phyloP scores from a whole-genome alignment of 73 alveolate genomes.

The Durusdinium trenchii region DNA sequence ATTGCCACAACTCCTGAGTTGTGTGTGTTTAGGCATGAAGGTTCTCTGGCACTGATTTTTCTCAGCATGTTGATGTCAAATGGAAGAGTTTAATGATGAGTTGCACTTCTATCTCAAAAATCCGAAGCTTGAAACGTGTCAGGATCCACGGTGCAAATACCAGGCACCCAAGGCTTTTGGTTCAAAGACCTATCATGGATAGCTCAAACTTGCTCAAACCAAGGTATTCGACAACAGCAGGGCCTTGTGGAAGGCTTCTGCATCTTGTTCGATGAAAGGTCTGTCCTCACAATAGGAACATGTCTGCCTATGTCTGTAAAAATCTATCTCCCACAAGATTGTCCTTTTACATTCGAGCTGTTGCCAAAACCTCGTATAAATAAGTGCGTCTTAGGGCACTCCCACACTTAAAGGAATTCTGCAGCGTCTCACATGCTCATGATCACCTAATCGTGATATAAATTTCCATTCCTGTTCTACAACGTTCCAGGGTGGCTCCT shows the following conservation, averaged over 20 bases:
- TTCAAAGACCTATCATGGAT: constrained; percentile 35
- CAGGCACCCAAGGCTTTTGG: constrained; percentile 85
- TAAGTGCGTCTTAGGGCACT: too few relatives aligned
- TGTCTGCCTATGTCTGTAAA: neutral
- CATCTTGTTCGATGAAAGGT: constrained; percentile 64
- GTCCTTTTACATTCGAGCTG: too few relatives aligned
- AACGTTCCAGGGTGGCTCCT: too few relatives aligned
- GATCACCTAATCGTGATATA: too few relatives aligned
- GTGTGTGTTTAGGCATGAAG: neutral
- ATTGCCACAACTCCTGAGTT: neutral
- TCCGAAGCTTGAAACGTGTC: neutral
- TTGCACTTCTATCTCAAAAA: neutral
- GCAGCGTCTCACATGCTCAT: too few relatives aligned
- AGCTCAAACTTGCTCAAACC: neutral
- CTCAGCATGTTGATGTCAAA: too few relatives aligned
- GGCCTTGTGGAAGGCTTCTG: constrained; percentile 55
- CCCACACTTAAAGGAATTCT: too few relatives aligned
- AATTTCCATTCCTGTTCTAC: too few relatives aligned
- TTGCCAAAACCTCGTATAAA: too few relatives aligned
- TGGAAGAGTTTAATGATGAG: too few relatives aligned
- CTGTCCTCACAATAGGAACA: neutral
- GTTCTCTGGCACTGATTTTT: neutral
- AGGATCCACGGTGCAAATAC: constrained; percentile 57
- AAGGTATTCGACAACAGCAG: neutral
- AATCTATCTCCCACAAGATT: neutral